Conservation (phyloP, 2,329 filamentous ascomycete genomes). For the Ceratocystis albifundus region DNA sequence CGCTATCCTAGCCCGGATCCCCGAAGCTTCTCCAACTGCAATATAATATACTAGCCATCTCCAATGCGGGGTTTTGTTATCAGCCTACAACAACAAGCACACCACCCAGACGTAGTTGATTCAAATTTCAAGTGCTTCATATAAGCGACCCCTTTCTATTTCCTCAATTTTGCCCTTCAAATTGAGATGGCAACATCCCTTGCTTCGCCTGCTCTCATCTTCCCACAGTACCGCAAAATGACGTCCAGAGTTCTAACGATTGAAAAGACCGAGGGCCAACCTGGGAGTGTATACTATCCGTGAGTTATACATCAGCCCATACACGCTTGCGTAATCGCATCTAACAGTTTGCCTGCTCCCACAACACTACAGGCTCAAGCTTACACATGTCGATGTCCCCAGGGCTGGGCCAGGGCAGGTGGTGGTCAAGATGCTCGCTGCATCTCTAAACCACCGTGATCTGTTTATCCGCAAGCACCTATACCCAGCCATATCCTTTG, state of each 20-base stretch:
- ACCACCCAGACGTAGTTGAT: neutral
- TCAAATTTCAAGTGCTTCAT: neutral
- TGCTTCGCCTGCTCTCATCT: slow-evolving; percentile 15
- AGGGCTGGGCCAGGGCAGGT: slow-evolving; percentile 55
- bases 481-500: slow-evolving; percentile 76
- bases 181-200: slow-evolving; percentile 11
- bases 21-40: neutral
- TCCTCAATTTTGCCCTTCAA: neutral
- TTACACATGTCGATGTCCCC: slow-evolving; percentile 52
- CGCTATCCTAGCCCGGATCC: neutral
- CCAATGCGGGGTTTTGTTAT: slow-evolving; percentile 4
- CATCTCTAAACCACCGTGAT: slow-evolving; percentile 87
- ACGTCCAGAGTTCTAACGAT: slow-evolving; percentile 40
- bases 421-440: slow-evolving; percentile 63
- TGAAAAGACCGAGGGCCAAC: slow-evolving; percentile 64
- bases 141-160: neutral
- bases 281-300: slow-evolving; percentile 80
- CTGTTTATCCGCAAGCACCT: slow-evolving; percentile 87
- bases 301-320: slow-evolving; percentile 30
- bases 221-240: slow-evolving; percentile 19
- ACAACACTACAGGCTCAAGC: slow-evolving; percentile 37
- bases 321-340: too few species aligned
- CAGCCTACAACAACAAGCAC: neutral
- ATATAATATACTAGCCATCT: neutral
- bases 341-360: too few species aligned